Conservation (phyloP, 345 rosid species). For the Limnanthes douglasii region DNA sequence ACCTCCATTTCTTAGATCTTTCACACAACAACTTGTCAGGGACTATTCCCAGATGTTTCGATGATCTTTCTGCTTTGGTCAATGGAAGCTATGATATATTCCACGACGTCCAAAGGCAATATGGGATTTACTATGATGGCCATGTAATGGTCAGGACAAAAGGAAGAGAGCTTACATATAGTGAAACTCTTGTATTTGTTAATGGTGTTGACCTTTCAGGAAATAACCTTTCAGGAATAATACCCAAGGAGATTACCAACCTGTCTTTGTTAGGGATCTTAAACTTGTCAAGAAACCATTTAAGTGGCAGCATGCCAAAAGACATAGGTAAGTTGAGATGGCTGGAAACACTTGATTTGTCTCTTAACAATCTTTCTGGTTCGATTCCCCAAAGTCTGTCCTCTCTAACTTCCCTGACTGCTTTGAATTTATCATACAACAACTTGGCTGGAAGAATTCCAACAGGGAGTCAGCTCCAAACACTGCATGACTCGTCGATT, state of each 20-base stretch:
- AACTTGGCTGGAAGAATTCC: constrained; percentile 11
- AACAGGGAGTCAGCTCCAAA: constrained; percentile 6
- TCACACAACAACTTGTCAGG: constrained; percentile 7
- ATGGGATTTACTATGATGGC: not conserved
- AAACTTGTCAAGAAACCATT: constrained; percentile 12
- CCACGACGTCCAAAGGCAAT: not conserved
- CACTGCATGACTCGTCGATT: constrained; percentile 8
- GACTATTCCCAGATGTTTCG: constrained; percentile 4
- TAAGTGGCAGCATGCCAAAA: constrained; percentile 8
- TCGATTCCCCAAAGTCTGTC: constrained; percentile 10
- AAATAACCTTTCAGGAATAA: constrained; percentile 4
- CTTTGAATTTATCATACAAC: constrained; percentile 14
- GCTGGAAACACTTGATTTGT: constrained; percentile 11
- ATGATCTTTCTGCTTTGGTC: constrained; percentile 1
- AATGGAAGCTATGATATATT: not conserved
- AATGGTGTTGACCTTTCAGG: constrained; percentile 9
- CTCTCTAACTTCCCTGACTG: constrained; percentile 2
- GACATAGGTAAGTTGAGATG: constrained; percentile 1
- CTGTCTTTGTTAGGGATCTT: constrained; percentile 4
- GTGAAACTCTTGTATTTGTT: constrained; percentile 1
- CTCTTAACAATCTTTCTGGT: constrained; percentile 10
- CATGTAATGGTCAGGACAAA: not conserved
- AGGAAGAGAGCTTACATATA: constrained; percentile 4
- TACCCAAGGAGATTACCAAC: constrained; percentile 8
- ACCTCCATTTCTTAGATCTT: constrained; percentile 6